These are phyloP conservation scores for Brassica rapa DNA, from an alignment of 345 rosid species.

Conservation along the genomic window DNA sequence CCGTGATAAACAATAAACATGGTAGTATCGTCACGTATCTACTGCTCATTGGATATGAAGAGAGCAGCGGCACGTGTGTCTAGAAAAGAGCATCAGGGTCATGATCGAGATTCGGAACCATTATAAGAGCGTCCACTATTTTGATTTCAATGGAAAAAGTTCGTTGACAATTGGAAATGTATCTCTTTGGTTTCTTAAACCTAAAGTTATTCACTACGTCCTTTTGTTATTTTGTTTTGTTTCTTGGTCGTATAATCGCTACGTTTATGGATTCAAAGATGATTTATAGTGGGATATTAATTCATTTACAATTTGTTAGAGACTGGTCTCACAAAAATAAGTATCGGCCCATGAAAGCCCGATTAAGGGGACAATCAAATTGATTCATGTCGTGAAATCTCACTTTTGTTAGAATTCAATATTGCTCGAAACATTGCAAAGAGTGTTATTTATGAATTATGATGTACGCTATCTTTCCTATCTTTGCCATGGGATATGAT, in stretches of 20 bases:
- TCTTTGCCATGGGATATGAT: no score
- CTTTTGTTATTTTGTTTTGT: background rate
- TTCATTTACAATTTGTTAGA: background rate
- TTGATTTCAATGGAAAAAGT: background rate
- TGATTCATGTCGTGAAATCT: background rate
- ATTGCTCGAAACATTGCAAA: no score
- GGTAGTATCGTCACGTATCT: background rate
- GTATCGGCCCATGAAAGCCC: background rate
- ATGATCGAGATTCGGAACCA: background rate
- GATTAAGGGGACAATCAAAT: background rate
- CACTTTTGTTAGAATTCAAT: no score
- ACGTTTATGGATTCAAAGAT: no score
- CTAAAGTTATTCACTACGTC: background rate
- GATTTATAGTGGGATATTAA: background rate
- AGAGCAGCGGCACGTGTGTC: background rate
- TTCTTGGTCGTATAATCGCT: background rate
- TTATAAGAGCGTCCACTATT: background rate
- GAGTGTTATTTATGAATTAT: no score
- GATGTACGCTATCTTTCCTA: no score
- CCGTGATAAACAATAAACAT: background rate
- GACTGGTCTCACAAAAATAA: background rate
- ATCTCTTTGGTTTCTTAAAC: background rate
- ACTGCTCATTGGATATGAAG: background rate
- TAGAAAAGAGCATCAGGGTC: background rate
- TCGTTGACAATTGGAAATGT: background rate